Evolutionary conservation across 805 yeast genomes (phyloP).

Genomic region (Ogataea zsoltii): DNA sequence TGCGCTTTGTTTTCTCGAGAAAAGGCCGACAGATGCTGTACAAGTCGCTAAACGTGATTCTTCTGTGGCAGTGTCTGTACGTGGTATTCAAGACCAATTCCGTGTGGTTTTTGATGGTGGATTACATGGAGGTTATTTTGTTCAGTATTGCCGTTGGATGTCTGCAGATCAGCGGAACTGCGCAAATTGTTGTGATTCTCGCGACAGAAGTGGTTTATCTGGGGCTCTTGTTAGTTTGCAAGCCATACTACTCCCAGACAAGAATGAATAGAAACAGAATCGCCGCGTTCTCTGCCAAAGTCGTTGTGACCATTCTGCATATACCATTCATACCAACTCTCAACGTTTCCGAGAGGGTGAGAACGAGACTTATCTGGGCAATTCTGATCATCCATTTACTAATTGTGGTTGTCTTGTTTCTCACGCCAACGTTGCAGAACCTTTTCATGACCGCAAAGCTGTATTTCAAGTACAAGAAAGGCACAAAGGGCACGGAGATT

Average conservation of each 20-base stretch:
- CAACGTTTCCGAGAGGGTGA: constrained; percentile 35
- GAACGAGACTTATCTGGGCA: constrained; percentile 45
- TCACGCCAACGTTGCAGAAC: constrained; percentile 31
- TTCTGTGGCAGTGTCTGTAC: constrained; percentile 49
- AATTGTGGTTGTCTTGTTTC: constrained; percentile 24
- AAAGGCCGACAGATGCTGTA: constrained; percentile 37
- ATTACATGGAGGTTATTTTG: constrained; percentile 34
- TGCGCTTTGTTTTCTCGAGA: constrained; percentile 31
- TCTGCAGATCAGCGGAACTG: constrained; percentile 43
- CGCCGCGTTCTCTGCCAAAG: constrained; percentile 39
- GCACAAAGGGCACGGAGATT: constrained; percentile 24
- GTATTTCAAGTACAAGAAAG: constrained; percentile 17
- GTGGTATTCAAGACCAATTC: constrained; percentile 44
- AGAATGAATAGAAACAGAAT: constrained; percentile 34
- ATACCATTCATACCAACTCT: constrained; percentile 43
- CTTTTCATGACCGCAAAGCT: constrained; percentile 28
- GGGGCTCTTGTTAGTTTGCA: constrained; percentile 24
- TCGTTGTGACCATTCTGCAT: constrained; percentile 42
- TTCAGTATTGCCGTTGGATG: constrained; percentile 46
- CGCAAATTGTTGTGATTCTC: constrained; percentile 43
- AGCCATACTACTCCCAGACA: constrained; percentile 37
- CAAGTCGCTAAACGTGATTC: constrained; percentile 47
- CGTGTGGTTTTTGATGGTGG: constrained; percentile 41
- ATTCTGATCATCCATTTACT: constrained; percentile 43
- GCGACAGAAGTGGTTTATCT: constrained; percentile 37